Conservation (phyloP, 441 rosid genomes). For the Euphorbia celastroides region DNA sequence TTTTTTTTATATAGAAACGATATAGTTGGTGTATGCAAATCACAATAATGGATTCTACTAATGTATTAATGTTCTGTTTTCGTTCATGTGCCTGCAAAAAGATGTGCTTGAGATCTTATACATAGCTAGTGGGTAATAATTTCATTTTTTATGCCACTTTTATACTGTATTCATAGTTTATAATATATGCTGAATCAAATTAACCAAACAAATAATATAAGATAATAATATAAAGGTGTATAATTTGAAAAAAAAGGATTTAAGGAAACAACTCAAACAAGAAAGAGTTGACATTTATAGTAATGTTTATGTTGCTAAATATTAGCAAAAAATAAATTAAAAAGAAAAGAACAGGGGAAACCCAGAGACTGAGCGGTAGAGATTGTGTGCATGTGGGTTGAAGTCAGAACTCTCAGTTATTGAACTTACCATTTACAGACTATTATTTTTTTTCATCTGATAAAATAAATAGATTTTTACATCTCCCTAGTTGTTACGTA, state of each 20-base stretch:
- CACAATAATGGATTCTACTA: not conserved
- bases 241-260: not conserved
- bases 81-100: constrained; percentile 7
- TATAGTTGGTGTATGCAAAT: not conserved
- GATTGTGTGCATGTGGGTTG: constrained; percentile 44
- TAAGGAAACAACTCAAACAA: not conserved
- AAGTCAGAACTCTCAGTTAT: constrained; percentile 21
- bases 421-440: no score
- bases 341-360: constrained; percentile 32
- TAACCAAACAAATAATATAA: no score
- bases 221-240: no score
- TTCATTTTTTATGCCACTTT: not conserved
- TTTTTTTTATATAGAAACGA: not conserved
- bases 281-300: constrained; percentile 22
- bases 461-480: no score
- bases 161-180: not conserved
- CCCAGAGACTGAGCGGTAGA: constrained; percentile 42
- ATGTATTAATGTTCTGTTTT: constrained; percentile 4
- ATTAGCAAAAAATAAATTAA: no score
- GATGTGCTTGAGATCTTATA: constrained; percentile 5
- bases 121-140: not conserved
- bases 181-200: not conserved
- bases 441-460: no score
- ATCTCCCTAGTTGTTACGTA: no score
- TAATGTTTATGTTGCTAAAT: no score